Conservation (phyloP, 2,329 filamentous ascomycete genomes). For the Aspergillus calidoustus region DNA sequence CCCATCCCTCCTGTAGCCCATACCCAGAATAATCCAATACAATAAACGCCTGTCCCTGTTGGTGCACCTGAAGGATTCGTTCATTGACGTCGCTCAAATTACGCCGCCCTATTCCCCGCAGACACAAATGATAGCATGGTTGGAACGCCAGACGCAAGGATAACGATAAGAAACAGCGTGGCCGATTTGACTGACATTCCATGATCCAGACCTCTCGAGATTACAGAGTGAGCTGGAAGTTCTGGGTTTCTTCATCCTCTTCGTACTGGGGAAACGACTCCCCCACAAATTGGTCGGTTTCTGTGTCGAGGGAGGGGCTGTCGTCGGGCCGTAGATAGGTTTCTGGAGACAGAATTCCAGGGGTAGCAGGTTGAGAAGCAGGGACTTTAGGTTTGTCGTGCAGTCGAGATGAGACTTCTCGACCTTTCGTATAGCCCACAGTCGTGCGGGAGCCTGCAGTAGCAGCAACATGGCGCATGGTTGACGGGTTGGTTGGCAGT, state of each 20-base stretch:
- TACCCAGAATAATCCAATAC: conserved; percentile 8
- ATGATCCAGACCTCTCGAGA: background rate
- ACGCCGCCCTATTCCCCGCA: conserved; percentile 2
- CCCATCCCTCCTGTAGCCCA: conserved; percentile 9
- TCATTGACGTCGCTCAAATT: conserved; percentile 4
- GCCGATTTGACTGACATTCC: background rate
- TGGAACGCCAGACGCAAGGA: background rate
- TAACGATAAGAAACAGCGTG: background rate
- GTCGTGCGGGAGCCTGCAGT: conserved; percentile 76
- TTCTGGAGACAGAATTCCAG: conserved; percentile 43
- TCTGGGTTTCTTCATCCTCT: conserved; percentile 45
- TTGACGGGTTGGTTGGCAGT: conserved; percentile 54
- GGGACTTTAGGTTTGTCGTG: conserved; percentile 31
- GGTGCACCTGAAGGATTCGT: conserved; percentile 5
- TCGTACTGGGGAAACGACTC: conserved; percentile 37
- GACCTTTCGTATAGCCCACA: conserved; percentile 82
- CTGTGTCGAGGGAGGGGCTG: conserved; percentile 45
- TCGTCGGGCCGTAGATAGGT: conserved; percentile 51
- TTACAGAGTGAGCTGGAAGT: conserved; percentile 47
- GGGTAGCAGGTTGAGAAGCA: conserved; percentile 29
- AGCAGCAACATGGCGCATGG: conserved; percentile 64
- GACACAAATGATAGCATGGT: conserved; percentile 17
- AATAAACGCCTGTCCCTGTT: conserved; percentile 19
- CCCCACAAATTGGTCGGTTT: conserved; percentile 48
- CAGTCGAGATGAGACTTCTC: conserved; percentile 46